Percentiles rank a stretch among this genome's conserved stretches.
These are phyloP conservation scores for Dipsacomyces acuminosporus DNA, from an alignment of 371 early-diverging fungal genomes.

Conservation along the genomic window DNA sequence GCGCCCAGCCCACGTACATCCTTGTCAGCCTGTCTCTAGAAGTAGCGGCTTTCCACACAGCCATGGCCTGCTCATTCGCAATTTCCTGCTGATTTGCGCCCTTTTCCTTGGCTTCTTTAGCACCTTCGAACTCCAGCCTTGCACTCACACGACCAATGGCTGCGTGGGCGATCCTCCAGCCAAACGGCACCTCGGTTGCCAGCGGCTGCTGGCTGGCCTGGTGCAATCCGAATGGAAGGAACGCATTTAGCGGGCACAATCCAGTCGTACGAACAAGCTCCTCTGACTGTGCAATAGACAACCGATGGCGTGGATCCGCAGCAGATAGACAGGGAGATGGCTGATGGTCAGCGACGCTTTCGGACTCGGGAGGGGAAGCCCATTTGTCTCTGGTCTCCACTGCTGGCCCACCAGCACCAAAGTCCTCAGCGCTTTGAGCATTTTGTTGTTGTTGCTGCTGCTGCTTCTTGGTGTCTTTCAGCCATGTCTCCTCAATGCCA, in stretches of 20 bases:
- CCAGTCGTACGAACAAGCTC: slow-evolving; percentile 20
- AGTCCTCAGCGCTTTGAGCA: too few species aligned
- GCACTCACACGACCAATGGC: slow-evolving; percentile 21
- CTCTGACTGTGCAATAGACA: neutral
- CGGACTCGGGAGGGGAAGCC: too few species aligned
- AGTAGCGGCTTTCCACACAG: slow-evolving; percentile 18
- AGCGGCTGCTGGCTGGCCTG: neutral
- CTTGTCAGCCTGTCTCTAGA: slow-evolving; percentile 9
- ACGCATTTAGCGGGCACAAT: slow-evolving; percentile 25
- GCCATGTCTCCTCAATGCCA: slow-evolving; percentile 17
- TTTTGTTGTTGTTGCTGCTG: too few species aligned
- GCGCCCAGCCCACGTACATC: slow-evolving; percentile 41
- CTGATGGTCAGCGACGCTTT: neutral
- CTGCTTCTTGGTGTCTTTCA: neutral
- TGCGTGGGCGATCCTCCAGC: slow-evolving; percentile 28
- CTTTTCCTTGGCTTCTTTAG: neutral
- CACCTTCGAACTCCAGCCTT: slow-evolving; percentile 11
- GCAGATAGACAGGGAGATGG: neutral
- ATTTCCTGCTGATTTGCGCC: neutral
- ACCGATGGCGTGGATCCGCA: neutral
- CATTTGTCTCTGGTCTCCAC: too few species aligned
- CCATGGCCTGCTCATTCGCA: slow-evolving; percentile 9
- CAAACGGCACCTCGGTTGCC: slow-evolving; percentile 14
- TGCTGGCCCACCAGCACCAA: too few species aligned
- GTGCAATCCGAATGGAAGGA: slow-evolving; percentile 9